These are phyloP conservation scores for Solanum hybrid DNA, from an alignment of 305 asterid species.

Conservation along the genomic window DNA sequence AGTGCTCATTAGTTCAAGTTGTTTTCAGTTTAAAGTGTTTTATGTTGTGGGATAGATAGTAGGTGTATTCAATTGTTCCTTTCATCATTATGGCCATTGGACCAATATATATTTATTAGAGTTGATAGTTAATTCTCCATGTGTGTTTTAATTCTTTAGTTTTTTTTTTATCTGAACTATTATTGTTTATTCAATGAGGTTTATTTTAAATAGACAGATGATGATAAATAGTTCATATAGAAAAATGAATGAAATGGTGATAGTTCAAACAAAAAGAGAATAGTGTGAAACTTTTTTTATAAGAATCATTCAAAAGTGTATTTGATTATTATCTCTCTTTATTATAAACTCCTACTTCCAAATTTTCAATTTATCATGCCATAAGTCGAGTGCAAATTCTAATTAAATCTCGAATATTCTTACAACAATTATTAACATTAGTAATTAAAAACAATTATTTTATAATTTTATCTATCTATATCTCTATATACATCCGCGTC, in stretches of 20 bases:
- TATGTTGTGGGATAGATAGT: neutral
- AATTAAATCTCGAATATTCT: neutral
- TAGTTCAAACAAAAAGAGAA: too few relatives aligned
- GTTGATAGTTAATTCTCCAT: neutral
- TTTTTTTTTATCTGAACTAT: too few relatives aligned
- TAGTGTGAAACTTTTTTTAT: too few relatives aligned
- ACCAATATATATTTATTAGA: neutral
- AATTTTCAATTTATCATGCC: too few relatives aligned
- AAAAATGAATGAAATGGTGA: neutral
- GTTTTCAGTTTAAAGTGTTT: neutral
- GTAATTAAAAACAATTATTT: neutral
- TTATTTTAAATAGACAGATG: neutral
- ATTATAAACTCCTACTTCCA: neutral
- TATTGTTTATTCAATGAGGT: too few relatives aligned
- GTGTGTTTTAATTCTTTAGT: too few relatives aligned
- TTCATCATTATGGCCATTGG: neutral
- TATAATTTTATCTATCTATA: neutral
- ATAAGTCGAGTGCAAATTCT: neutral
- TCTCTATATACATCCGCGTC: neutral
- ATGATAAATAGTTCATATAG: too few relatives aligned
- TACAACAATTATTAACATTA: neutral
- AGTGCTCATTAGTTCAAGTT: neutral
- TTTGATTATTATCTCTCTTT: neutral
- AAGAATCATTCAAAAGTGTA: neutral
- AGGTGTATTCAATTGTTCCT: neutral